Evolutionary conservation across 768 basidiomycete species (phyloP).

Genomic region (Termitomyces heimii): DNA sequence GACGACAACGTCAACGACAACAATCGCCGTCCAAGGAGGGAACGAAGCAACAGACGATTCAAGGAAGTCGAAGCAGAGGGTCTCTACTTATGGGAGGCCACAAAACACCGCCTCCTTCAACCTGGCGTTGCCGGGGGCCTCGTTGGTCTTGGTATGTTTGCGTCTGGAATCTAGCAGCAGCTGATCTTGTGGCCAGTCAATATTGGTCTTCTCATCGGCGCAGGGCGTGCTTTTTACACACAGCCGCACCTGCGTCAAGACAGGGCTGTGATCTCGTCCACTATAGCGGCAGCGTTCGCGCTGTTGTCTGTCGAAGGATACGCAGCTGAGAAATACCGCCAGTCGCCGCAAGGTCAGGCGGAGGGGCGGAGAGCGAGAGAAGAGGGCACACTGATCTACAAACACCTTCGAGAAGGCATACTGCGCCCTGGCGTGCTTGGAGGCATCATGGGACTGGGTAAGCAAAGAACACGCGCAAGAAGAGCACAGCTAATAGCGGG

Average conservation of each 20-base stretch:
- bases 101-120: slow-evolving; percentile 50
- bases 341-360: slow-evolving; percentile 51
- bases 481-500: neutral
- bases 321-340: slow-evolving; percentile 50
- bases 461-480: slow-evolving; percentile 14
- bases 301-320: slow-evolving; percentile 61
- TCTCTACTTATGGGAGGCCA: slow-evolving; percentile 42
- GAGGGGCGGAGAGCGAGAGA: slow-evolving; percentile 52
- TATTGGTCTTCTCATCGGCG: slow-evolving; percentile 57
- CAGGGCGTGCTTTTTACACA: slow-evolving; percentile 59
- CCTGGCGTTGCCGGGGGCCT: slow-evolving; percentile 71
- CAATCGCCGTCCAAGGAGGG: slow-evolving; percentile 1
- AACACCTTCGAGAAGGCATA: slow-evolving; percentile 46
- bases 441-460: slow-evolving; percentile 56
- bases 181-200: slow-evolving; percentile 42
- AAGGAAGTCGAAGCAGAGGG: slow-evolving; percentile 47
- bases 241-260: slow-evolving; percentile 57
- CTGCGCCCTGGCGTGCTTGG: slow-evolving; percentile 62
- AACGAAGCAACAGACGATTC: slow-evolving; percentile 26
- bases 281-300: slow-evolving; percentile 48
- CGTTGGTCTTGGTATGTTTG: slow-evolving; percentile 54
- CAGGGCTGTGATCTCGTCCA: slow-evolving; percentile 43
- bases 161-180: neutral
- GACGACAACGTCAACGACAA: neutral
- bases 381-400: slow-evolving; percentile 52